These are phyloP conservation scores for Chlorokybus atmophyticus DNA, from an alignment of 139 green algal genomes.

Conservation along the genomic window DNA sequence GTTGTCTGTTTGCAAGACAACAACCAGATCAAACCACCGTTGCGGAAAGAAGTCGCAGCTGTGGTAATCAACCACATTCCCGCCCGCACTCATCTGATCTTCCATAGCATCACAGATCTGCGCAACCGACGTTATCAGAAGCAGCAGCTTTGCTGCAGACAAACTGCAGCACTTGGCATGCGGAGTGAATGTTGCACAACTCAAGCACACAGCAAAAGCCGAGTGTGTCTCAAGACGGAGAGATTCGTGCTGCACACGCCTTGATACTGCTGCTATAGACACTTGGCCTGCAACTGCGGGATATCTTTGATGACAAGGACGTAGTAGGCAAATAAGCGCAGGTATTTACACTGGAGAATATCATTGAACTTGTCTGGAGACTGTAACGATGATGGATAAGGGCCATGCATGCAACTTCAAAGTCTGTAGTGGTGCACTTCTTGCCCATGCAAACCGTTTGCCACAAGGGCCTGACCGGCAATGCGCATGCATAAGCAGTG, in stretches of 20 bases:
- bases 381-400: no score
- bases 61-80: slow-evolving; percentile 87
- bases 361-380: no score
- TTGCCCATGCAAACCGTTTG: no score
- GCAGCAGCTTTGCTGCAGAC: not conserved
- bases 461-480: no score
- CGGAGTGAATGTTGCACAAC: slow-evolving; percentile 25
- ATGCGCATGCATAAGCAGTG: no score
- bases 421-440: not conserved
- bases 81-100: slow-evolving; percentile 56
- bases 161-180: not conserved
- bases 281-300: no score
- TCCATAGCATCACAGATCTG: slow-evolving; percentile 82
- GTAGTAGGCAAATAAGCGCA: no score
- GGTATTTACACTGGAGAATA: no score
- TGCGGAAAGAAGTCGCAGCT: slow-evolving; percentile 96
- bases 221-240: not conserved
- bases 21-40: slow-evolving; percentile 91
- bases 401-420: not conserved
- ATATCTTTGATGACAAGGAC: no score
- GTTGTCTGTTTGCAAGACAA: slow-evolving; percentile 89
- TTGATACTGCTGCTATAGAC: no score
- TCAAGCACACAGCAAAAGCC: not conserved
- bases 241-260: no score
- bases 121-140: slow-evolving; percentile 18